These are phyloP conservation scores for Botryococcus braunii DNA, from an alignment of 163 green algal species.

Conservation along the genomic window DNA sequence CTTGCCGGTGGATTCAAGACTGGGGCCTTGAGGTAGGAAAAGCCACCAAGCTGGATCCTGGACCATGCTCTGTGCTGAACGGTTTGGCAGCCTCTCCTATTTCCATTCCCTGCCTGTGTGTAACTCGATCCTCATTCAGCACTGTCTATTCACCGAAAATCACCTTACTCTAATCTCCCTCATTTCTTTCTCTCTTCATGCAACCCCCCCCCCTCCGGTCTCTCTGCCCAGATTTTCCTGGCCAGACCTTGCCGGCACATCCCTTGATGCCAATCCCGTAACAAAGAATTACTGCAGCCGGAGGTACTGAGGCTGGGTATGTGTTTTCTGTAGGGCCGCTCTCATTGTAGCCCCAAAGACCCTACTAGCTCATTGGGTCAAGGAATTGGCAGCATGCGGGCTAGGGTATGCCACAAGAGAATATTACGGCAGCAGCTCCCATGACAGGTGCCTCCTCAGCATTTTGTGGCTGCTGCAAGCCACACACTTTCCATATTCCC, in stretches of 20 bases:
- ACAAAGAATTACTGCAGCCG: too few relatives aligned
- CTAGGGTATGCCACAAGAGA: constrained; percentile 25
- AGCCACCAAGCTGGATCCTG: too few relatives aligned
- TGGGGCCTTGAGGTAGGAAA: constrained; percentile 16
- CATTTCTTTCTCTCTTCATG: not conserved
- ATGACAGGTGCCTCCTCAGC: not conserved
- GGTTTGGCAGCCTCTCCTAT: not conserved
- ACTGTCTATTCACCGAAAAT: not conserved
- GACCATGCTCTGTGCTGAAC: too few relatives aligned
- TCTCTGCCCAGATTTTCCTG: not conserved
- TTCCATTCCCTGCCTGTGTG: not conserved
- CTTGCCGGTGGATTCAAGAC: constrained; percentile 48
- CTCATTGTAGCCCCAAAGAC: constrained; percentile 85
- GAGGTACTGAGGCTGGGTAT: too few relatives aligned
- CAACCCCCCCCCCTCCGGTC: not conserved
- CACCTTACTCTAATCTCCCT: not conserved
- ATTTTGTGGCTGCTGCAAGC: too few relatives aligned
- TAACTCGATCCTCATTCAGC: not conserved
- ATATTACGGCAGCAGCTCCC: constrained; percentile 20
- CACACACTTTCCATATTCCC: too few relatives aligned
- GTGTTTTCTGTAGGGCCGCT: constrained; percentile 32
- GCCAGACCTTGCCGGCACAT: not conserved
- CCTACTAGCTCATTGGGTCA: constrained; percentile 77
- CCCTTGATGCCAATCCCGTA: not conserved
- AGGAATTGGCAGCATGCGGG: constrained; percentile 48